phyloP scores from a whole-genome alignment of 305 asterid species.

The Rubia balearica region DNA sequence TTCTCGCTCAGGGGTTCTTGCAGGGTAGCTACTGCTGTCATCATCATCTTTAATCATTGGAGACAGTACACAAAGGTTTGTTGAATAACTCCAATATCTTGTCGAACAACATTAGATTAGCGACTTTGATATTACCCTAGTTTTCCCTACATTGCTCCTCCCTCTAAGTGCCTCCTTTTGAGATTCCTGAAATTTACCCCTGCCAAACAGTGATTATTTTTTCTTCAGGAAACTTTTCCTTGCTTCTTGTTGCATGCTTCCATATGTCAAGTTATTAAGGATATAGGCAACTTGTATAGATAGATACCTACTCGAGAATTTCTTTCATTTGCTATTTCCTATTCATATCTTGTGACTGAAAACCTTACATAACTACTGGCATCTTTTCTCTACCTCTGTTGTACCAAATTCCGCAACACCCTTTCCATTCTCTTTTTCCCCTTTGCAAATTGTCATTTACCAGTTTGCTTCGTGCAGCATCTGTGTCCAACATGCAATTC shows the following conservation, averaged over 20 bases:
- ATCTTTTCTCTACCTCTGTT: neutral
- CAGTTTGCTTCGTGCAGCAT: neutral
- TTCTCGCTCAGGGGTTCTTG: constrained; percentile 6
- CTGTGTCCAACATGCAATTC: too few species aligned
- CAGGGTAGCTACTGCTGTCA: neutral
- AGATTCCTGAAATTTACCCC: neutral
- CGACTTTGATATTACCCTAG: neutral
- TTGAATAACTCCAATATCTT: neutral
- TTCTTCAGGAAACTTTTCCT: neutral
- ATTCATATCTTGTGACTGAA: neutral
- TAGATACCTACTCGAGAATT: neutral
- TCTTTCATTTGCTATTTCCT: neutral
- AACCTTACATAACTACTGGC: neutral
- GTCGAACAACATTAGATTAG: neutral
- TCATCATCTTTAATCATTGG: neutral
- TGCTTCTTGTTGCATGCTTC: neutral
- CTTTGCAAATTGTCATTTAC: neutral
- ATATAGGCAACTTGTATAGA: neutral
- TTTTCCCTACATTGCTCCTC: neutral
- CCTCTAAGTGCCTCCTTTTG: neutral
- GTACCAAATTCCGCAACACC: neutral
- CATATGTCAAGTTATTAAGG: neutral
- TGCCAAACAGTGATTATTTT: neutral
- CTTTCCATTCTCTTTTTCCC: neutral
- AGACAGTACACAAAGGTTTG: constrained; percentile 3